Percentiles rank a stretch among this genome's conserved stretches.
Conservation (phyloP, 495 filamentous ascomycete genomes). For the Xeromyces bisporus region DNA sequence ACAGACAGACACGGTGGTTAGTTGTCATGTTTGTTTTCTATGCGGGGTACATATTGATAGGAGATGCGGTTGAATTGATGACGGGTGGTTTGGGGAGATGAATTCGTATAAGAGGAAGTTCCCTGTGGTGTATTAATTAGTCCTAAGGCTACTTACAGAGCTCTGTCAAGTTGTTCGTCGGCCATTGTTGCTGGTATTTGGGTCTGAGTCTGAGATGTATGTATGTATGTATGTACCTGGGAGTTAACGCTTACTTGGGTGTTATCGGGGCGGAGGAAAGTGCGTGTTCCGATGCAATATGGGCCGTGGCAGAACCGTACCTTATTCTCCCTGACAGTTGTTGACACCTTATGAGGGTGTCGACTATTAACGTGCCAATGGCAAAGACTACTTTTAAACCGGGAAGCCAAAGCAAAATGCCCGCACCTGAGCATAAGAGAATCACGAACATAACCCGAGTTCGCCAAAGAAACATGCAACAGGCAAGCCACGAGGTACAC, state of each 20-base stretch:
- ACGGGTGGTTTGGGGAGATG: neutral
- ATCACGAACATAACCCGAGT: too few species aligned
- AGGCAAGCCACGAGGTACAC: too few species aligned
- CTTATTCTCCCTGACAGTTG: neutral
- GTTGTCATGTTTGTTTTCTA: conserved; percentile 6
- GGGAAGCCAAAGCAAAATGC: too few species aligned
- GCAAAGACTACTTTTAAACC: too few species aligned
- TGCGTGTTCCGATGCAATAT: conserved; percentile 13
- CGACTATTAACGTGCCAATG: too few species aligned
- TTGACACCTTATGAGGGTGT: neutral
- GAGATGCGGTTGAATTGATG: neutral
- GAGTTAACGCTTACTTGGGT: neutral
- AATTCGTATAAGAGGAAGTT: neutral
- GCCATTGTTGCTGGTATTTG: conserved; percentile 24
- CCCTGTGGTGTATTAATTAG: too few species aligned
- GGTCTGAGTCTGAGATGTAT: conserved; percentile 5
- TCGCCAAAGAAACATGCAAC: too few species aligned
- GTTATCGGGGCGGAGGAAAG: conserved; percentile 10
- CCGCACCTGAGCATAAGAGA: too few species aligned
- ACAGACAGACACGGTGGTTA: too few species aligned
- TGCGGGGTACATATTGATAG: conserved; percentile 12
- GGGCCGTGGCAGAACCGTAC: conserved; percentile 8
- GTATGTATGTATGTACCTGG: conserved; percentile 7
- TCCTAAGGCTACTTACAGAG: conserved; percentile 38
- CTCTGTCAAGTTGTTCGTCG: conserved; percentile 43